Evolutionary conservation across 2,329 filamentous ascomycete genomes (phyloP).

Genomic region (Monosporascus cannonballus): DNA sequence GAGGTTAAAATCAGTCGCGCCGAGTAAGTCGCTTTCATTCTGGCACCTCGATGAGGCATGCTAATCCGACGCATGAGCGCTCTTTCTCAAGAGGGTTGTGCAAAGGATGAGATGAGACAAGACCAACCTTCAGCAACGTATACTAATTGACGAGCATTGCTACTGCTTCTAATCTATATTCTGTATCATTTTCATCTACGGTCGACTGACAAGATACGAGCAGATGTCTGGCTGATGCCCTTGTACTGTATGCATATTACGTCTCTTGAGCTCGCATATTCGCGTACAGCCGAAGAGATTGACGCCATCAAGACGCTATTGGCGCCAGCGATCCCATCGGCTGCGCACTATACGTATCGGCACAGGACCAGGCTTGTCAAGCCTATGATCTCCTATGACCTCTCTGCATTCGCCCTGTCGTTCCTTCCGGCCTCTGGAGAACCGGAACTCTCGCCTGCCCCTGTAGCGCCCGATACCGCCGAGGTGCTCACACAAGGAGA

Average conservation of each 20-base stretch:
- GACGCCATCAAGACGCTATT: conserved; percentile 53
- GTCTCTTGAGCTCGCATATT: conserved; percentile 77
- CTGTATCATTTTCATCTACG: background rate
- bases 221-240: conserved; percentile 85
- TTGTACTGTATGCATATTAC: conserved; percentile 75
- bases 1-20: conserved; percentile 56
- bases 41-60: background rate
- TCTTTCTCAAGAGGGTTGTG: no score
- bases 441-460: conserved; percentile 32
- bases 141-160: background rate
- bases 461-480: conserved; percentile 30
- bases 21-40: conserved; percentile 50
- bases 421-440: conserved; percentile 77
- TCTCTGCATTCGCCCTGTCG: conserved; percentile 77
- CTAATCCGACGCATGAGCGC: no score
- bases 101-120: no score
- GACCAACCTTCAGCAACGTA: background rate
- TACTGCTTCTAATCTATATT: no score
- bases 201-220: background rate
- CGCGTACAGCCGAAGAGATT: conserved; percentile 64
- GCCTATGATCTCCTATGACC: conserved; percentile 77
- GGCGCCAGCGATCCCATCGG: conserved; percentile 45
- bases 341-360: conserved; percentile 60
- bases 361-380: conserved; percentile 73
- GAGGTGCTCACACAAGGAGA: conserved; percentile 45